Evolutionary conservation across 2,329 filamentous ascomycete genomes (phyloP), one percentile per base, ranked within the genome.

Genomic region (Xylaria sp.): DNA sequence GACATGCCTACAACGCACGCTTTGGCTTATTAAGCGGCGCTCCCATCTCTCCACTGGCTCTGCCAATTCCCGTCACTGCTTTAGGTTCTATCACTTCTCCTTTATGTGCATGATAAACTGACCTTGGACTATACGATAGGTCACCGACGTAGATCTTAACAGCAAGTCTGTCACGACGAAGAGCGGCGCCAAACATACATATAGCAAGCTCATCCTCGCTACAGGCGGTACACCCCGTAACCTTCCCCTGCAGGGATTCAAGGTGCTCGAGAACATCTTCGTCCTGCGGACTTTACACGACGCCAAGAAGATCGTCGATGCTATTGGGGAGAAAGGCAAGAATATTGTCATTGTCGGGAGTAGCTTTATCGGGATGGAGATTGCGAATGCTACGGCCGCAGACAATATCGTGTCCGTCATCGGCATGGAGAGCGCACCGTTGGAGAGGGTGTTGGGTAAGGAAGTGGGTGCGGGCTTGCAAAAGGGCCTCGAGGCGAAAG

Each of bases 301-400:
- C 77, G 89, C 91, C 0, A 89, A 94, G 79, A 86, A 86, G 68
- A 98, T 99, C 73, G 86, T 94, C 32, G 86, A 84, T 1, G 93
- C 94, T 7, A 92, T 97, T 56, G 94, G 94, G 37, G 89, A 93
- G 52, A 91, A 92, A 78, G 90, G 89, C 68, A 98, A 97, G 86
- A 98, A 97, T 81, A 90, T 99, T 73, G 94, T 97, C 56, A 86
- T 99, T 15, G 86, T 99, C 63, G 96, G 96, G 50, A 95, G 92
- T 68, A 97, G 94, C 0, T 99, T 99, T 81, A 99, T 99, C 77
- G 96, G 96, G 50, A 97, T 99, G 92, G 96, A 99, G 81, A 89
- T 97, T n/a, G 95, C 92, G 70, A 96, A 94, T 72, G 91, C 97
- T 0, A 90, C 92, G 0, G 82, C 88, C 54, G 92, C 91, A 75